phyloP scores from a whole-genome alignment of 2,329 filamentous ascomycete genomes.

The Lecanosticta acicola region DNA sequence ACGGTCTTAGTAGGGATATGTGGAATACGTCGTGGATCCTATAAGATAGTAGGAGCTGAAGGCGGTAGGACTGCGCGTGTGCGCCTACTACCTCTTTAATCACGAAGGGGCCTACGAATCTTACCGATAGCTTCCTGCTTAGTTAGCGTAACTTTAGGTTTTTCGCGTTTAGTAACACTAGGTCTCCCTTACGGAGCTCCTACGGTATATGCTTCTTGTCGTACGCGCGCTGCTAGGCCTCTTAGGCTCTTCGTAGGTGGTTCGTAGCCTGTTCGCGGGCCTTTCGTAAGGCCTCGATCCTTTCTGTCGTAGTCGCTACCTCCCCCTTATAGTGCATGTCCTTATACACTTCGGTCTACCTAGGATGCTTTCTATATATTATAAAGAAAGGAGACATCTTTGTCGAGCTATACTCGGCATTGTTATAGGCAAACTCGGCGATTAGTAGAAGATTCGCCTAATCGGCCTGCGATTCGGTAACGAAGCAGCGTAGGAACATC shows the following conservation, averaged over 20 bases:
- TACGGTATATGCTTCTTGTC: constrained; percentile 8
- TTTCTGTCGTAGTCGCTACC: constrained; percentile 1
- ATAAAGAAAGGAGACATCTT: constrained; percentile 4
- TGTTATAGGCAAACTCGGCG: constrained; percentile 7
- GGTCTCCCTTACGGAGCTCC: constrained; percentile 4
- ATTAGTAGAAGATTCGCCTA: constrained; percentile 7
- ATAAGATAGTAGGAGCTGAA: constrained; percentile 7
- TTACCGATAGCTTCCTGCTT: constrained; percentile 10
- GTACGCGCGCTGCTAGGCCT: constrained; percentile 4
- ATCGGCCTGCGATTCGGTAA: constrained; percentile 6
- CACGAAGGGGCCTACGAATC: constrained; percentile 9
- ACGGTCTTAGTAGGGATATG: constrained; percentile 10
- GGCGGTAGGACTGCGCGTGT: constrained; percentile 6
- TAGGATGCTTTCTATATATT: constrained; percentile 5
- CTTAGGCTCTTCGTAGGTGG: constrained; percentile 3
- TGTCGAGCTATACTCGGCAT: constrained; percentile 3
- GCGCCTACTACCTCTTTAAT: constrained; percentile 4
- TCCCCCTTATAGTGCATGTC: constrained; percentile 2
- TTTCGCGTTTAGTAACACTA: constrained; percentile 7
- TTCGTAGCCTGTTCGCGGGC: constrained; percentile 1
- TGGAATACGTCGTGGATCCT: constrained; percentile 14
- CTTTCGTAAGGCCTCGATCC: constrained; percentile 2
- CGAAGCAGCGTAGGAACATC: constrained; percentile 7
- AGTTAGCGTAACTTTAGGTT: constrained; percentile 11
- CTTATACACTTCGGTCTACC: constrained; percentile 1